These are phyloP conservation scores for Eleusine indica DNA, from an alignment of 176 grass and related monocot genomes.

Conservation along the genomic window DNA sequence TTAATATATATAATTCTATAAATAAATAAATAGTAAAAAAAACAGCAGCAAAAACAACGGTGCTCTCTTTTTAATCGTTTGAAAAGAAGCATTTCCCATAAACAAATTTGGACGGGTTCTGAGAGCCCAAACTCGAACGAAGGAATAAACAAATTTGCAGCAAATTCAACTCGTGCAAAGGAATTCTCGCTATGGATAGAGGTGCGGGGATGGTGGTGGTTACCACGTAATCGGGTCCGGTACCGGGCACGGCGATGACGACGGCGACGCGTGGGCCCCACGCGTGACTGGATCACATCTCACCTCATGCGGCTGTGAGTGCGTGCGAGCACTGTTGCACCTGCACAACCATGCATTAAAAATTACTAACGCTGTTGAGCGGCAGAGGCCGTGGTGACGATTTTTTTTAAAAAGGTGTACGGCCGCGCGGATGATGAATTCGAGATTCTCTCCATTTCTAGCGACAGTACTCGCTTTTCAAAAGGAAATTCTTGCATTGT, in stretches of 20 bases:
- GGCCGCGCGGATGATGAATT: neutral
- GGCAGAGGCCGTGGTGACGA: neutral
- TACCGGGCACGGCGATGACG: neutral
- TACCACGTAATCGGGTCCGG: slow-evolving; percentile 20
- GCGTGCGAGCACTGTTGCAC: too few relatives aligned
- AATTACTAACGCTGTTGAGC: neutral
- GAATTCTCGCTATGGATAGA: neutral
- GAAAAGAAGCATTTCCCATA: too few relatives aligned
- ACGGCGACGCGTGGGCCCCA: slow-evolving; percentile 35
- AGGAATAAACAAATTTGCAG: neutral
- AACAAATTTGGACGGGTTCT: neutral
- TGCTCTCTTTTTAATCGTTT: too few relatives aligned
- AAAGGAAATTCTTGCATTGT: too few relatives aligned
- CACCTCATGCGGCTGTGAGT: slow-evolving; percentile 25
- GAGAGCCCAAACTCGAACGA: neutral
- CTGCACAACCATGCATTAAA: slow-evolving; percentile 23
- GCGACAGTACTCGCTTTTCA: too few relatives aligned
- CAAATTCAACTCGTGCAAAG: neutral
- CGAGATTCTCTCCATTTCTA: neutral
- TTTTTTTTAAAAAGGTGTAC: neutral
- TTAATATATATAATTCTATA: too few relatives aligned
- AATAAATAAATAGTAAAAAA: too few relatives aligned
- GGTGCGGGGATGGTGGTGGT: slow-evolving; percentile 21
- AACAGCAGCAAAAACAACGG: too few relatives aligned
- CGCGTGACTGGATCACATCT: slow-evolving; percentile 40